These are phyloP conservation scores for Bipolaris bicolor DNA, from an alignment of 2,329 filamentous ascomycete species.

Conservation along the genomic window DNA sequence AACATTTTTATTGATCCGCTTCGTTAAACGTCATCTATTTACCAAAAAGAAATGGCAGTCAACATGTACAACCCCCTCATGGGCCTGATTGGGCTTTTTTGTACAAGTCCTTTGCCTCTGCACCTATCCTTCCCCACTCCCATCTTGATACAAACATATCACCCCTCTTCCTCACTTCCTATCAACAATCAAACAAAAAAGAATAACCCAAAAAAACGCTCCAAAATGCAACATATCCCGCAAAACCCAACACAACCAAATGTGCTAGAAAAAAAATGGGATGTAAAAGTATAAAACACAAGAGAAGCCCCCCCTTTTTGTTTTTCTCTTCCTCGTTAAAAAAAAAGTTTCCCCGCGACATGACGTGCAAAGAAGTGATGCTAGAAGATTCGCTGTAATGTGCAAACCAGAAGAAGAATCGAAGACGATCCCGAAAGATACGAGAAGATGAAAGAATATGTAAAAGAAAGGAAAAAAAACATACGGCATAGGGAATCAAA, in stretches of 20 bases:
- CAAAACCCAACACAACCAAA: no score
- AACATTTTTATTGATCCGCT: no score
- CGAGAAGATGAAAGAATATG: background rate
- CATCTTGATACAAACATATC: background rate
- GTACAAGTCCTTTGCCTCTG: no score
- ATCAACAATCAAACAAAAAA: no score
- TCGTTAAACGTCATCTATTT: no score
- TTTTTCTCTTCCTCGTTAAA: background rate
- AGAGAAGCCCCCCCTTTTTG: background rate
- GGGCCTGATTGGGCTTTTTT: background rate
- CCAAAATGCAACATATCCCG: background rate
- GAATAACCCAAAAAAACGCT: background rate
- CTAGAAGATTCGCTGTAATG: background rate
- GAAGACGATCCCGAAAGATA: background rate
- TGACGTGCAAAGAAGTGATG: background rate
- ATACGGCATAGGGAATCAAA: background rate
- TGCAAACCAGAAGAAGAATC: background rate
- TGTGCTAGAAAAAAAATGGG: no score
- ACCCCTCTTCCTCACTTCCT: no score
- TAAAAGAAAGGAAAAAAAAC: background rate
- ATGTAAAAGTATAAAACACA: no score
- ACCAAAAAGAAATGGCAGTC: no score
- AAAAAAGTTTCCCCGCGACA: background rate
- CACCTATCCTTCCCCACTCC: background rate
- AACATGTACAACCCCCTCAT: background rate